These are phyloP conservation scores for Beverwykella pulmonaria DNA, from an alignment of 495 filamentous ascomycete species.

Conservation along the genomic window DNA sequence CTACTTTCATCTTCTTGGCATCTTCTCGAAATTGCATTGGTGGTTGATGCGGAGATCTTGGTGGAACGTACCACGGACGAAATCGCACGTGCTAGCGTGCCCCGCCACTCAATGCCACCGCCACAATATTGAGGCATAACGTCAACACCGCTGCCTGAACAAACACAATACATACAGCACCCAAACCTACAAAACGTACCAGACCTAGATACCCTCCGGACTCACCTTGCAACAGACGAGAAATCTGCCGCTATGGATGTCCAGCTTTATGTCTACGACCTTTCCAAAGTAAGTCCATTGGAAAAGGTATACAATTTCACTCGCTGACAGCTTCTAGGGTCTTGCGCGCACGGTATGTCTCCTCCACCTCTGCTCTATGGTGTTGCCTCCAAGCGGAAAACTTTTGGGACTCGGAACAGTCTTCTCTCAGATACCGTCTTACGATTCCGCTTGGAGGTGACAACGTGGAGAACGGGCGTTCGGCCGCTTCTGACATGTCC, in stretches of 20 bases:
- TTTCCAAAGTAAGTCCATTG: conserved; percentile 74
- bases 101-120: conserved; percentile 17
- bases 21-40: too few relatives aligned
- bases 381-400: too few relatives aligned
- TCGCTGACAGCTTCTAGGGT: conserved; percentile 23
- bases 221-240: not conserved
- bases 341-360: conserved; percentile 28
- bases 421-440: too few relatives aligned
- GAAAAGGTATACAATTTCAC: conserved; percentile 34
- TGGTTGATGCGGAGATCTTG: too few relatives aligned
- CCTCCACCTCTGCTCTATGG: not conserved
- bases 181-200: not conserved
- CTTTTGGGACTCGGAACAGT: too few relatives aligned
- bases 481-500: not conserved
- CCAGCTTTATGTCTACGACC: conserved; percentile 89
- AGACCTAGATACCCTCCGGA: not conserved
- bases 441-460: too few relatives aligned
- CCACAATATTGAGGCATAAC: not conserved
- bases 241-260: conserved; percentile 69
- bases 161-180: not conserved
- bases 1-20: too few relatives aligned
- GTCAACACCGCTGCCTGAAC: not conserved
- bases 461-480: too few relatives aligned
- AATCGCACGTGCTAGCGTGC: conserved; percentile 25
- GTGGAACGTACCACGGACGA: conserved; percentile 1